phyloP scores from a whole-genome alignment of 2,329 filamentous ascomycete genomes.

The Colletotrichum somersetense region DNA sequence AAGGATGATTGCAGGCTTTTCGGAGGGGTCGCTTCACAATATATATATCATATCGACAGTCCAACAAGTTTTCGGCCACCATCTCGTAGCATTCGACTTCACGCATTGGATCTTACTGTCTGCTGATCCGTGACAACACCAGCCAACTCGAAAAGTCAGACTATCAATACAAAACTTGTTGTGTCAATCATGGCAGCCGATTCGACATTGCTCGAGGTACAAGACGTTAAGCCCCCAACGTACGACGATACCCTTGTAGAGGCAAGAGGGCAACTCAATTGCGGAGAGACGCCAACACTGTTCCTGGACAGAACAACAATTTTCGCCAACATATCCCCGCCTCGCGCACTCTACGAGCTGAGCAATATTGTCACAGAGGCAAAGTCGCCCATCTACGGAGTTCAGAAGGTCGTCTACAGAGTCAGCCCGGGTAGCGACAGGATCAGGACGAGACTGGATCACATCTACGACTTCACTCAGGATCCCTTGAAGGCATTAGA shows the following conservation, averaged over 20 bases:
- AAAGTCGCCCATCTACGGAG: constrained; percentile 40
- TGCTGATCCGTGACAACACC: not conserved
- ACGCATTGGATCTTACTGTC: not conserved
- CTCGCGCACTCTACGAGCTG: constrained; percentile 45
- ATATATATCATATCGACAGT: not conserved
- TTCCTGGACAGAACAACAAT: constrained; percentile 29
- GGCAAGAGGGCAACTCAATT: constrained; percentile 12
- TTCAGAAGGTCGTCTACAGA: constrained; percentile 48
- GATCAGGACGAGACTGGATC: constrained; percentile 45
- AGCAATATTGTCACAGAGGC: constrained; percentile 45
- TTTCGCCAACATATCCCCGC: constrained; percentile 33
- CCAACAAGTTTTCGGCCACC: too few relatives aligned
- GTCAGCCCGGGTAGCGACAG: constrained; percentile 39
- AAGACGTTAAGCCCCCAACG: constrained; percentile 25
- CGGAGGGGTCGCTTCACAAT: too few relatives aligned
- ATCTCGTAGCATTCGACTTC: too few relatives aligned
- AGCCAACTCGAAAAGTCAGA: not conserved
- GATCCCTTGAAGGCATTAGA: constrained; percentile 24
- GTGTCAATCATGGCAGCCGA: not conserved
- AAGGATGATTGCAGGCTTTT: not conserved
- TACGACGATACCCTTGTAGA: constrained; percentile 32
- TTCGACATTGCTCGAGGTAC: constrained; percentile 8
- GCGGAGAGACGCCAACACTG: constrained; percentile 26
- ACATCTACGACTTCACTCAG: constrained; percentile 48
- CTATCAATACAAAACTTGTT: too few relatives aligned